Percentiles rank a stretch among this genome's conserved stretches.
Evolutionary conservation across 2,329 filamentous ascomycete species (phyloP).

Genomic region (Paecilomyces formosus): DNA sequence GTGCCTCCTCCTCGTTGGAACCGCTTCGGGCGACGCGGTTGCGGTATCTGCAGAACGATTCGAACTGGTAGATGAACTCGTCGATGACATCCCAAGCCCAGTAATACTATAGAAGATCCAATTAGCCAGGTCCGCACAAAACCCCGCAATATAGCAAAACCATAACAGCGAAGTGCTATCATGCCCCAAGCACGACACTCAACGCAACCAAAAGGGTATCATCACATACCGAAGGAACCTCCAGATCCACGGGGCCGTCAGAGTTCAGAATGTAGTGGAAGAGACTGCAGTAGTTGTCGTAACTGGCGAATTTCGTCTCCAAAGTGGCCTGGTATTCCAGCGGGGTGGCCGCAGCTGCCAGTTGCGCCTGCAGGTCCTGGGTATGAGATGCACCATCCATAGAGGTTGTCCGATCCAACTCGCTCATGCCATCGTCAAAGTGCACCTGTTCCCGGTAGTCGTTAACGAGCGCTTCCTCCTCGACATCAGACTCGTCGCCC

Average conservation of each 20-base stretch:
- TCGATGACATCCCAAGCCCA: conserved; percentile 99
- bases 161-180: not conserved
- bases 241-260: conserved; percentile 94
- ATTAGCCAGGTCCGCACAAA: conserved; percentile 2
- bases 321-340: conserved; percentile 93
- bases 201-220: not conserved
- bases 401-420: conserved; percentile 67
- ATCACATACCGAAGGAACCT: conserved; percentile 80
- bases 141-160: not conserved
- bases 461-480: conserved; percentile 91
- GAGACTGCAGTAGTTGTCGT: conserved; percentile 98
- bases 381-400: conserved; percentile 64
- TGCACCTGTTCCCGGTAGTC: conserved; percentile 96
- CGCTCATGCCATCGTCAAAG: conserved; percentile 79
- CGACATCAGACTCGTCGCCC: conserved; percentile 83
- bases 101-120: conserved; percentile 62
- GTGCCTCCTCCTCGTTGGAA: conserved; percentile 86
- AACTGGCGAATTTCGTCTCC: conserved; percentile 96
- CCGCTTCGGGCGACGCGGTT: conserved; percentile 74
- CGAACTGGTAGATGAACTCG: conserved; percentile 99
- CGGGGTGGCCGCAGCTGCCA: conserved; percentile 85
- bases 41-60: conserved; percentile 96
- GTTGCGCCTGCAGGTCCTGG: conserved; percentile 88
- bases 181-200: not conserved
- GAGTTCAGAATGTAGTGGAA: conserved; percentile 99